A percentile compares a stretch with the other conserved stretches of the same genome.
Evolutionary conservation across 179 eudicot genomes (phyloP).

Genomic region (Silene coronaria): DNA sequence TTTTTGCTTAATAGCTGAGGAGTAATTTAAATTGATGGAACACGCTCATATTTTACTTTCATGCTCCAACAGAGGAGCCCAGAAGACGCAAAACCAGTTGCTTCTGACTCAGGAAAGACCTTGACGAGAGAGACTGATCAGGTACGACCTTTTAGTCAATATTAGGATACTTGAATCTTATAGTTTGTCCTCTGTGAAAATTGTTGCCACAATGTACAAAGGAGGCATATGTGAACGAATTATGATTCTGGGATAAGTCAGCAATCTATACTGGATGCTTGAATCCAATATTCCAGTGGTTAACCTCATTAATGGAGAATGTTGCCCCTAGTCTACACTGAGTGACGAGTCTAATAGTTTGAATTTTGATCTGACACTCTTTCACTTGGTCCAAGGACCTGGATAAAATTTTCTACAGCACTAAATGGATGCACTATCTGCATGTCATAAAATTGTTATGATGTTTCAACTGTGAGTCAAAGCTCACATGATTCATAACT

Average conservation of each 20-base stretch:
- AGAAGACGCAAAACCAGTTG: constrained; percentile 27
- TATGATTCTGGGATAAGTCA: not conserved
- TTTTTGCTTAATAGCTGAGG: not conserved
- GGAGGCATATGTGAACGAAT: not conserved
- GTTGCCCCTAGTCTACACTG: not conserved
- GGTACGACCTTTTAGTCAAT: constrained; percentile 23
- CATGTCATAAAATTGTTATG: constrained; percentile 1
- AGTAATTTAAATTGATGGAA: not conserved
- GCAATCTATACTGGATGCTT: not conserved
- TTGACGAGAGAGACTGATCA: constrained; percentile 29
- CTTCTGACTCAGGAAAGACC: constrained; percentile 28
- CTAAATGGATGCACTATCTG: not conserved
- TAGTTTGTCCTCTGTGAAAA: not conserved
- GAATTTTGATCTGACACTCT: constrained; percentile 1
- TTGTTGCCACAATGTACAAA: not conserved
- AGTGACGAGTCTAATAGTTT: not conserved
- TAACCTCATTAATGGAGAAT: not conserved
- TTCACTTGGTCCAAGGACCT: not conserved
- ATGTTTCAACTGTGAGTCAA: not conserved
- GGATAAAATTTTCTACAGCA: not conserved
- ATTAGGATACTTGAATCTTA: not conserved
- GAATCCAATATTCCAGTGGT: not conserved
- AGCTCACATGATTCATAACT: not conserved
- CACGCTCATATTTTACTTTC: constrained; percentile 7
- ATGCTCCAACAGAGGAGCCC: constrained; percentile 29